Conservation (phyloP, 73 alveolate genomes). For the Durusdinium trenchii region DNA sequence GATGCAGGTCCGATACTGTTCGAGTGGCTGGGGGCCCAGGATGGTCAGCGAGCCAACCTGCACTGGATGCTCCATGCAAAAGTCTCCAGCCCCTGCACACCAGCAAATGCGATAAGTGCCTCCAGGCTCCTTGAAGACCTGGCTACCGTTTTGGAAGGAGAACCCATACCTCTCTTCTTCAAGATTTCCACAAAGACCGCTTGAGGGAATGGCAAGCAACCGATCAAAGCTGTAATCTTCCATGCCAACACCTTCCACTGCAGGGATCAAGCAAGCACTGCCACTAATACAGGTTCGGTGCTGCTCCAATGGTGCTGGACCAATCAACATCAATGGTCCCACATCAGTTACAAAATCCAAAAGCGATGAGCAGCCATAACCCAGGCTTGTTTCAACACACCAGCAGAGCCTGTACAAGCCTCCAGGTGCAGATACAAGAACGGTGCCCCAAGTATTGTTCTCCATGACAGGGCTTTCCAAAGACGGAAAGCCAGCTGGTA, state of each 20-base stretch:
- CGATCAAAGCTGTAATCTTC: constrained; percentile 3
- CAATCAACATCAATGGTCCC: constrained; percentile 1
- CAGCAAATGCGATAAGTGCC: constrained; percentile 6
- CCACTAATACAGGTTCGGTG: constrained; percentile 64
- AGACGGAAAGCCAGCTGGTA: constrained; percentile 43
- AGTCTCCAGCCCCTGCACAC: not conserved
- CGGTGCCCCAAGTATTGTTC: not conserved
- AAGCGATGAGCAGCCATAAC: not conserved
- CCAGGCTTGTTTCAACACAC: not conserved
- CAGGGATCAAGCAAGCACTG: constrained; percentile 18
- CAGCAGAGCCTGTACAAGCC: constrained; percentile 40
- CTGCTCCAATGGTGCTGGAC: constrained; percentile 42
- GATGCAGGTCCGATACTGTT: not conserved
- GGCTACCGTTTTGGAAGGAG: not conserved
- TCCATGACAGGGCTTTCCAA: not conserved
- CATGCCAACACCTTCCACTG: not conserved
- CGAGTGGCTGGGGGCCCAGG: not conserved
- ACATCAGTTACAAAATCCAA: not conserved
- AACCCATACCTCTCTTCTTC: not conserved
- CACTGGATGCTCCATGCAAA: not conserved
- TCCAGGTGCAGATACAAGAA: not conserved
- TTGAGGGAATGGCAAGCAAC: constrained; percentile 8
- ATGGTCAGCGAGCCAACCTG: constrained; percentile 6
- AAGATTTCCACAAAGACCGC: not conserved
- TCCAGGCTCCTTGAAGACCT: not conserved